Conservation (phyloP, 345 rosid genomes). For the Citrus mangshanensis region DNA sequence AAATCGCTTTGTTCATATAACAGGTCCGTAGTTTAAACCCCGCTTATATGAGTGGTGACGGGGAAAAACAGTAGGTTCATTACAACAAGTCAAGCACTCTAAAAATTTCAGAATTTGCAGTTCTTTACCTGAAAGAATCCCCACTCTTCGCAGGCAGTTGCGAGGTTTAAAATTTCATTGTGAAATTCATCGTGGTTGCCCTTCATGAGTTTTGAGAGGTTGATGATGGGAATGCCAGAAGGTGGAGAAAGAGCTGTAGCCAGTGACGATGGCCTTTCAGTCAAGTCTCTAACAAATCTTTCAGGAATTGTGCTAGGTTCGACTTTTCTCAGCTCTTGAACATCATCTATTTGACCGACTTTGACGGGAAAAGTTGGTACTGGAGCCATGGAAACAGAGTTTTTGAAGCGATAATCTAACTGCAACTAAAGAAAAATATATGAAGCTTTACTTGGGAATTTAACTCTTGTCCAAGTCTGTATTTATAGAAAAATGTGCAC, state of each 20-base stretch:
- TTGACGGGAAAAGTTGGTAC: conserved; percentile 44
- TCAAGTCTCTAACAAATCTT: conserved; percentile 61
- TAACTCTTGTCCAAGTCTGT: conserved; percentile 4
- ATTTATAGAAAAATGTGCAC: conserved; percentile 29
- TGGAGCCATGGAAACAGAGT: conserved; percentile 56
- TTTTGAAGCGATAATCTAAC: not conserved
- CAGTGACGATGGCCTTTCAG: conserved; percentile 52
- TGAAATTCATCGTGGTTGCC: conserved; percentile 30
- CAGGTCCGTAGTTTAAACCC: too few species aligned
- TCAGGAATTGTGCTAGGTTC: conserved; percentile 64
- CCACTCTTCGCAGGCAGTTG: conserved; percentile 85
- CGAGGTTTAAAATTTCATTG: conserved; percentile 43
- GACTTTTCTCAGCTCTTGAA: conserved; percentile 71
- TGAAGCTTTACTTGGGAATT: conserved; percentile 7
- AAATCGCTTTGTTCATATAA: too few species aligned
- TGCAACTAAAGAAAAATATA: not conserved
- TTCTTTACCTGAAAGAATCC: conserved; percentile 86
- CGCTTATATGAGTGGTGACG: too few species aligned
- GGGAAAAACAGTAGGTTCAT: not conserved
- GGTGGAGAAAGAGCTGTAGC: conserved; percentile 23
- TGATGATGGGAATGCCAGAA: conserved; percentile 58
- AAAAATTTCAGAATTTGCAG: not conserved
- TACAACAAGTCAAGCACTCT: not conserved
- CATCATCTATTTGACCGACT: conserved; percentile 88
- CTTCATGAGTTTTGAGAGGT: conserved; percentile 56